Evolutionary conservation across 2,329 filamentous ascomycete species (phyloP).

Genomic region (Myrmaecium sp.): DNA sequence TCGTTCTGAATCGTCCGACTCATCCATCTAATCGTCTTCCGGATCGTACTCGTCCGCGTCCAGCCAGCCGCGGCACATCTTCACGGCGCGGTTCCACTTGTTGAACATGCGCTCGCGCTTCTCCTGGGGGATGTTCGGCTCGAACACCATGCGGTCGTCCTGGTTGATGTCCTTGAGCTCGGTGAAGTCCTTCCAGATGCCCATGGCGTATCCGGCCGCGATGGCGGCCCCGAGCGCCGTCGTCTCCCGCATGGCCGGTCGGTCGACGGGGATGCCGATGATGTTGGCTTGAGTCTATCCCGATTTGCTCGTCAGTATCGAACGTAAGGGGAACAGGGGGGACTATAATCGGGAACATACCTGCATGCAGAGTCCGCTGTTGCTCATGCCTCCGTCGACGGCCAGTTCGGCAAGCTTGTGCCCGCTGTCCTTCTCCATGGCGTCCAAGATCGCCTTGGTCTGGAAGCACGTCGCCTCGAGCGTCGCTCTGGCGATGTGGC

Average conservation of each 20-base stretch:
- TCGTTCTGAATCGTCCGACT: too few relatives aligned
- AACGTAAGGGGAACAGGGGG: conserved; percentile 9
- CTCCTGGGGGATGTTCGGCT: conserved; percentile 43
- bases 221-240: conserved; percentile 80
- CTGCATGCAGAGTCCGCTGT: conserved; percentile 79
- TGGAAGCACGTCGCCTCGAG: conserved; percentile 87
- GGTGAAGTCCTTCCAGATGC: conserved; percentile 58
- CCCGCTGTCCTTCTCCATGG: conserved; percentile 75
- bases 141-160: conserved; percentile 51
- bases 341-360: conserved; percentile 13
- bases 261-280: conserved; percentile 65
- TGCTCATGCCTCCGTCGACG: conserved; percentile 81
- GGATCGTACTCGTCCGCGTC: conserved; percentile 22
- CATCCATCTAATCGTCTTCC: too few relatives aligned
- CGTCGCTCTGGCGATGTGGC: conserved; percentile 76
- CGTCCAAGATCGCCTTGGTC: conserved; percentile 78
- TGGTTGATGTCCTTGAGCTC: conserved; percentile 60
- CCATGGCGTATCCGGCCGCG: conserved; percentile 70
- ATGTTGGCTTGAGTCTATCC: conserved; percentile 76
- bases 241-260: conserved; percentile 78
- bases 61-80: conserved; percentile 63
- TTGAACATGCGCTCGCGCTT: conserved; percentile 47
- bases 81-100: conserved; percentile 59
- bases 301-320: too few relatives aligned
- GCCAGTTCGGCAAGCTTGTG: conserved; percentile 58